phyloP scores from a whole-genome alignment of 2,329 filamentous ascomycete genomes.

The Aureobasidium sp. region DNA sequence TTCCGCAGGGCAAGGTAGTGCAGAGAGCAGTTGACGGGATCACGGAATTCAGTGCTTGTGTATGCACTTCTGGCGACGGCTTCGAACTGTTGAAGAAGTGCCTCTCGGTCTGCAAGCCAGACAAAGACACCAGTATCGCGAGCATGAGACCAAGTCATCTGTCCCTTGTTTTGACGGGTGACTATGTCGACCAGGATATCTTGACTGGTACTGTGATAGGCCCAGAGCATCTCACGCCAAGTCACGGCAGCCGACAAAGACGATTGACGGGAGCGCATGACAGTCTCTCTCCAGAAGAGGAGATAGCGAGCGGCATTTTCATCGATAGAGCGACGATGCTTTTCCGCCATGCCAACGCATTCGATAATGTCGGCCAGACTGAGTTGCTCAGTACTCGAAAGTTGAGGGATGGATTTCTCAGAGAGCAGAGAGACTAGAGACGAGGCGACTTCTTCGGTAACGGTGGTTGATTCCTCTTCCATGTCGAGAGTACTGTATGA shows the following conservation, averaged over 20 bases:
- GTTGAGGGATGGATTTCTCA: slow-evolving; percentile 54
- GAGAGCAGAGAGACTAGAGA: slow-evolving; percentile 70
- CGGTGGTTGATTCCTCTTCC: slow-evolving; percentile 51
- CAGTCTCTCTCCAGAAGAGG: slow-evolving; percentile 66
- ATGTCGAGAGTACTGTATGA: slow-evolving; percentile 25
- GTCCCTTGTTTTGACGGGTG: slow-evolving; percentile 66
- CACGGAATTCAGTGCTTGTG: slow-evolving; percentile 75
- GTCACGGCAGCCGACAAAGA: slow-evolving; percentile 36
- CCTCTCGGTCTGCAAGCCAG: slow-evolving; percentile 74
- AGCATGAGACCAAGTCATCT: slow-evolving; percentile 76
- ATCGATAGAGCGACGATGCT: slow-evolving; percentile 80
- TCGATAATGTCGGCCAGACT: slow-evolving; percentile 35
- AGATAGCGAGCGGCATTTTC: slow-evolving; percentile 82
- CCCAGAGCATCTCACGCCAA: slow-evolving; percentile 74
- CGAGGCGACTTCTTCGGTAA: slow-evolving; percentile 62
- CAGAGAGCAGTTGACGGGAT: slow-evolving; percentile 81
- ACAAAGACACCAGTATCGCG: slow-evolving; percentile 85
- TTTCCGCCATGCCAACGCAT: slow-evolving; percentile 74
- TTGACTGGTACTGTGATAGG: slow-evolving; percentile 75
- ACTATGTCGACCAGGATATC: slow-evolving; percentile 84
- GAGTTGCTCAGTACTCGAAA: slow-evolving; percentile 13
- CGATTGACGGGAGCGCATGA: slow-evolving; percentile 40
- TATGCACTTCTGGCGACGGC: slow-evolving; percentile 89
- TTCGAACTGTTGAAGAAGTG: slow-evolving; percentile 79
- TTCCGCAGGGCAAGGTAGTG: slow-evolving; percentile 84